These are phyloP conservation scores for Sarocladium oryzae DNA, from an alignment of 2,329 filamentous ascomycete genomes.

Conservation along the genomic window DNA sequence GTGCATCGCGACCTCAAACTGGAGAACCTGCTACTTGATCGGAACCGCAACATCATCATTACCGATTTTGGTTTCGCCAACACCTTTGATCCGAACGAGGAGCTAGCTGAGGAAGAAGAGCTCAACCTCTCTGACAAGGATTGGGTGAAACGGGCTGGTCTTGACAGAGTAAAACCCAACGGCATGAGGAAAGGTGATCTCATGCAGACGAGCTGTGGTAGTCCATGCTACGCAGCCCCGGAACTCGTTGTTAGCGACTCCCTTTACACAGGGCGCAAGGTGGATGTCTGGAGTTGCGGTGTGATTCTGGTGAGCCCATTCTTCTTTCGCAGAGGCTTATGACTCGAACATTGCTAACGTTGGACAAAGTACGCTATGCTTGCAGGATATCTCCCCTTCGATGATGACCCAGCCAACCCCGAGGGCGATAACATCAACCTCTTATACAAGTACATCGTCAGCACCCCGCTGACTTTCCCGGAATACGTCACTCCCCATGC, in stretches of 20 bases:
- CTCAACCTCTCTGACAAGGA: conserved; percentile 80
- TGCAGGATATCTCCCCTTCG: conserved; percentile 93
- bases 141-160: conserved; percentile 76
- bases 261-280: conserved; percentile 92
- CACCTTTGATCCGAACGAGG: conserved; percentile 85
- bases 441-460: conserved; percentile 98
- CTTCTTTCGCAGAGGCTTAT: background rate
- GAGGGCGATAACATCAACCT: conserved; percentile 99
- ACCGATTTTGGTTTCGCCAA: conserved; percentile 99
- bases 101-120: conserved; percentile 85
- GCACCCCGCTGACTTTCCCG: conserved; percentile 91
- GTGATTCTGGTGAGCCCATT: conserved; percentile 83
- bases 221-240: conserved; percentile 93
- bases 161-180: conserved; percentile 71
- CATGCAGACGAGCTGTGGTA: conserved; percentile 98
- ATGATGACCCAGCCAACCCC: conserved; percentile 95
- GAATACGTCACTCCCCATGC: conserved; percentile 98
- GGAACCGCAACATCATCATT: conserved; percentile 98
- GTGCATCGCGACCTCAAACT: conserved; percentile 96
- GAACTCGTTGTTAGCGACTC: conserved; percentile 97
- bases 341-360: conserved; percentile 7
- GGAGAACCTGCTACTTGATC: conserved; percentile 89
- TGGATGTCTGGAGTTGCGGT: conserved; percentile 98
- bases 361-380: conserved; percentile 89
- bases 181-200: conserved; percentile 82